Evolutionary conservation across 768 basidiomycete genomes (phyloP), one percentile per base, ranked within the genome.

Genomic region (Podaxis sp.): DNA sequence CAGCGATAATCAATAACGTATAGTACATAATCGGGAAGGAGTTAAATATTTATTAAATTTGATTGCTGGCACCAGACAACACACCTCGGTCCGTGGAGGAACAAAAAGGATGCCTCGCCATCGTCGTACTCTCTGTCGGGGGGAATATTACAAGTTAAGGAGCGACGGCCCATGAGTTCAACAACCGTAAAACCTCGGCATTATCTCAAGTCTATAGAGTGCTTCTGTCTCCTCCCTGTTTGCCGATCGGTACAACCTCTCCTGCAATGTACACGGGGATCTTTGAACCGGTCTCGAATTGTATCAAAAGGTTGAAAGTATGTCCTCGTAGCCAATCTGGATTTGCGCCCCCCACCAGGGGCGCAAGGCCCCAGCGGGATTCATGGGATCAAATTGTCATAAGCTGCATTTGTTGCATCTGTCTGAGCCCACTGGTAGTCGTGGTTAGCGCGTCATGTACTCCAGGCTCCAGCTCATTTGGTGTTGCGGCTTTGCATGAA

Each of bases 321-420:
- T 61, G 61, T 1, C 13, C 27, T 16, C 50, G 38, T 5, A 5
- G 38, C 38, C 38, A 21, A n/a, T n/a, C n/a, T n/a, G n/a, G n/a
- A n/a, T n/a, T n/a, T n/a, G n/a, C n/a, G n/a, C n/a, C n/a, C n/a
- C n/a, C n/a, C n/a, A 5, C 5, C 5, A 5, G 27, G 27, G 27
- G 5, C 27, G 27, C 27, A 1, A 5, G 27, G 5, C 27, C 27
- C 27, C 6, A 27, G 27, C 27, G 27, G 27, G 27, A 27, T 27
- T 6, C 27, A 48, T 50, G 25, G 23, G 11, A 13, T 21, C 4
- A 47, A 23, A 21, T 61, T 4, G 64, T 62, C 38, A 40, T 57
- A 38, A 73, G 59, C 47, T 71, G 68, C 9, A 57, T 55, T 13
- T 63, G 52, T 46, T 72, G 70, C 37, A 61, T 50, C 13, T 51